phyloP scores from a whole-genome alignment of 495 filamentous ascomycete genomes.

The Podospora bellae-mahoneyi region DNA sequence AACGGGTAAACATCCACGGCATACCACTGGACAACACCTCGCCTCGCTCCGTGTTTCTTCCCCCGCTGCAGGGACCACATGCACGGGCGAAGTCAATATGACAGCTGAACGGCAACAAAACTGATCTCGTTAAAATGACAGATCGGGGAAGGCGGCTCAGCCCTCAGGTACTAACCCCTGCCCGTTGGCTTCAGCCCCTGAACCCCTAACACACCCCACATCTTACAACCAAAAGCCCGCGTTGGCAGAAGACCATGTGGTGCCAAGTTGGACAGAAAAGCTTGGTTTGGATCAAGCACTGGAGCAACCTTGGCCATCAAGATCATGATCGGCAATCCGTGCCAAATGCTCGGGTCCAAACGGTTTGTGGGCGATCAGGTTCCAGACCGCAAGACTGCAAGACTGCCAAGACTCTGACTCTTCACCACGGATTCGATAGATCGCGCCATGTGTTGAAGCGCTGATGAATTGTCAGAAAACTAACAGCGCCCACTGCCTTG shows the following conservation, averaged over 20 bases:
- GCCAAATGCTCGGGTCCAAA: not conserved
- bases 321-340: not conserved
- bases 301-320: not conserved
- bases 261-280: not conserved
- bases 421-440: not conserved
- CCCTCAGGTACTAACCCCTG: not conserved
- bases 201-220: not conserved
- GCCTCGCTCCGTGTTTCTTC: not conserved
- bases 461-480: not conserved
- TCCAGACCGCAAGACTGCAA: not conserved
- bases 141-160: conserved; percentile 1
- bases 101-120: not conserved
- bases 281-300: not conserved
- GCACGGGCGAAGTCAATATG: not conserved
- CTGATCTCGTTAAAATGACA: not conserved
- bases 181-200: not conserved
- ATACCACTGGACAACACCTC: not conserved
- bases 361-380: not conserved
- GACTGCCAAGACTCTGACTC: not conserved
- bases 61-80: not conserved
- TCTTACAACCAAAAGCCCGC: not conserved
- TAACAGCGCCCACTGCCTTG: not conserved
- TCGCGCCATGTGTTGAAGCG: not conserved
- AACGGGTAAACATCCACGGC: not conserved
- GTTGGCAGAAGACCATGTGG: not conserved